These are phyloP conservation scores for Coniochaeta pulveracea DNA, from an alignment of 2,329 filamentous ascomycete genomes.

Conservation along the genomic window DNA sequence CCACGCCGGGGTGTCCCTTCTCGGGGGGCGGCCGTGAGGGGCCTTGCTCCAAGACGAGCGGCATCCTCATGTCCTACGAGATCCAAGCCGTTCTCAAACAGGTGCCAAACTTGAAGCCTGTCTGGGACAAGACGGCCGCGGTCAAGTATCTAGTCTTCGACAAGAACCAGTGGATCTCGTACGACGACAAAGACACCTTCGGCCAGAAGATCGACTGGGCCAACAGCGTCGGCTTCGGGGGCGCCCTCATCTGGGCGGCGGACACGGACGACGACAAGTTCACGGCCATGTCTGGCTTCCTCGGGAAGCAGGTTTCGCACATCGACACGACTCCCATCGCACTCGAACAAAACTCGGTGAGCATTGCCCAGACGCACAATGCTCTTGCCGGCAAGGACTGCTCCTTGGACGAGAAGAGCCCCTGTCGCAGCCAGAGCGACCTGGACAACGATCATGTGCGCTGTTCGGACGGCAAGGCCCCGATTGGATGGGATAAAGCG, in stretches of 20 bases:
- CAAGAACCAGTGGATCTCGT: slow-evolving; percentile 9
- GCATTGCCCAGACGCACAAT: too few relatives aligned
- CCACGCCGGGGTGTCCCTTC: slow-evolving; percentile 11
- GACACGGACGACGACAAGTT: slow-evolving; percentile 2
- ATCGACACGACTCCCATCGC: too few relatives aligned
- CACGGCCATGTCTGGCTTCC: too few relatives aligned
- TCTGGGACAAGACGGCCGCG: slow-evolving; percentile 8
- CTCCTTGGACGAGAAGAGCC: too few relatives aligned
- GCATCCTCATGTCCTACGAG: slow-evolving; percentile 5
- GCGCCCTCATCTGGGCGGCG: slow-evolving; percentile 2
- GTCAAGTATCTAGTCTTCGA: slow-evolving; percentile 10
- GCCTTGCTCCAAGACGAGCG: slow-evolving; percentile 6
- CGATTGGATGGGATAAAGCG: too few relatives aligned
- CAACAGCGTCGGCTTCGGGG: slow-evolving; percentile 1
- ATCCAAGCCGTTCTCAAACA: slow-evolving; percentile 4
- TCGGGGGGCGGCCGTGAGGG: slow-evolving; percentile 8
- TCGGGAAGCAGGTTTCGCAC: too few relatives aligned
- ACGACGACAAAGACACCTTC: slow-evolving; percentile 10
- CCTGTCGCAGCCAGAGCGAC: too few relatives aligned
- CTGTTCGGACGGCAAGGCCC: too few relatives aligned
- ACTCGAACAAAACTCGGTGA: too few relatives aligned
- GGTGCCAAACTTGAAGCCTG: slow-evolving; percentile 7
- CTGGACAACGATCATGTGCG: too few relatives aligned
- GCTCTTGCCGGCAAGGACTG: too few relatives aligned
- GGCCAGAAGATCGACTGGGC: slow-evolving; percentile 5